Conservation (phyloP, 495 filamentous ascomycete genomes). For the Poronia punctata region DNA sequence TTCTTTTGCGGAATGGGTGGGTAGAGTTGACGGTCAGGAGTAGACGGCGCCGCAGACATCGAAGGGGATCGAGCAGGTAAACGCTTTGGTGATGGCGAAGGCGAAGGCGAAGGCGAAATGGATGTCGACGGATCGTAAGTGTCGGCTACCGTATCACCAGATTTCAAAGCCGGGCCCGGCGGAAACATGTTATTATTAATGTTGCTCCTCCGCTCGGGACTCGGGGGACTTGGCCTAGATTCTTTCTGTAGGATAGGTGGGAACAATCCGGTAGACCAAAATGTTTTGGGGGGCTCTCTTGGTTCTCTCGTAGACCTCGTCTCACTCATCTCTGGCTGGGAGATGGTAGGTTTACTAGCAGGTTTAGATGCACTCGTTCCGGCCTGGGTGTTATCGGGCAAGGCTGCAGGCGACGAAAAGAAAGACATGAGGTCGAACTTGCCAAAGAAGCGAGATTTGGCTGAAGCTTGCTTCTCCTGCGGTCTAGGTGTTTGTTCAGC, state of each 20-base stretch:
- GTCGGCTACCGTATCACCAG: conserved; percentile 11
- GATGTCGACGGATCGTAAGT: conserved; percentile 13
- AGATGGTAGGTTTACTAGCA: background rate
- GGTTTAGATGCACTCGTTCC: conserved; percentile 6
- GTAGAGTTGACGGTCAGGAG: conserved; percentile 21
- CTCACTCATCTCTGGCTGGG: conserved; percentile 11
- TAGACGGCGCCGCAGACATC: conserved; percentile 15
- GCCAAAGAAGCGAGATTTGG: conserved; percentile 19
- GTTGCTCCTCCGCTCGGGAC: conserved; percentile 15
- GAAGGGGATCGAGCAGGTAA: conserved; percentile 3
- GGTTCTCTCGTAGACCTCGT: conserved; percentile 1
- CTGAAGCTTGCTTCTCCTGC: conserved; percentile 18
- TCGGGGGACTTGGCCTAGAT: conserved; percentile 14
- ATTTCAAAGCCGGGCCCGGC: conserved; percentile 13
- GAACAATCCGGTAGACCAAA: conserved; percentile 26
- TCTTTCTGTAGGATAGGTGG: conserved; percentile 26
- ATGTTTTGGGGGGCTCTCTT: conserved; percentile 12
- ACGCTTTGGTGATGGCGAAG: conserved; percentile 14
- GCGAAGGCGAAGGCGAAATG: conserved; percentile 4
- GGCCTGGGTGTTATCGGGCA: conserved; percentile 24
- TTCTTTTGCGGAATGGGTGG: conserved; percentile 38
- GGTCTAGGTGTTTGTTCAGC: conserved; percentile 9
- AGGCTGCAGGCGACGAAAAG: conserved; percentile 40
- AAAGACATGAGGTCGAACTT: conserved; percentile 34
- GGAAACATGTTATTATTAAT: too few species aligned